Conservation (phyloP, 2,329 filamentous ascomycete genomes). For the Paramyrothecium sp. region DNA sequence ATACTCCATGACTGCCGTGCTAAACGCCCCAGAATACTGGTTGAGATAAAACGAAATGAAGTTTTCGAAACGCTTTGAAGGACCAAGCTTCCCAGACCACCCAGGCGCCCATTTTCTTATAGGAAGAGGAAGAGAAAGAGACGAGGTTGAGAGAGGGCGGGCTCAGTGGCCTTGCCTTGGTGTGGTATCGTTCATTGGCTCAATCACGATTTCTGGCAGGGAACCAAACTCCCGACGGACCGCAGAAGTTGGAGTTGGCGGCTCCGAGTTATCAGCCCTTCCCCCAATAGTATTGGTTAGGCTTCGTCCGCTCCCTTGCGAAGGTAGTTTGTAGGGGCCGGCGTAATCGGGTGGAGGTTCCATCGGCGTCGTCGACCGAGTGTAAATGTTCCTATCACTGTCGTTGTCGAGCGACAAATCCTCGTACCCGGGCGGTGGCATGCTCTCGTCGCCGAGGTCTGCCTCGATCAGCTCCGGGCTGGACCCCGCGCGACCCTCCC, state of each 20-base stretch:
- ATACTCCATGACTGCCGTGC: too few species aligned
- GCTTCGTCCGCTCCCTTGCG: constrained; percentile 19
- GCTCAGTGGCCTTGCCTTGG: neutral
- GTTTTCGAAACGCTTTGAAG: too few species aligned
- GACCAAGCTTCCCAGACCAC: too few species aligned
- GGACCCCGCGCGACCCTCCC: constrained; percentile 41
- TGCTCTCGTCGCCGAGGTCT: constrained; percentile 44
- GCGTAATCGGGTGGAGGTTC: constrained; percentile 54
- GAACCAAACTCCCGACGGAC: neutral
- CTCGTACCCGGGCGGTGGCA: constrained; percentile 57
- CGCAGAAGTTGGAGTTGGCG: neutral
- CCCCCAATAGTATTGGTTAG: neutral
- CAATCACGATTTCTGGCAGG: constrained; percentile 8
- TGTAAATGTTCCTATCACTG: constrained; percentile 27
- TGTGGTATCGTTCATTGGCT: constrained; percentile 7
- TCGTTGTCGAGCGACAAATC: constrained; percentile 43
- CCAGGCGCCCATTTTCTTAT: too few species aligned
- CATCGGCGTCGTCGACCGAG: constrained; percentile 38
- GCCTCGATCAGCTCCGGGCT: constrained; percentile 52
- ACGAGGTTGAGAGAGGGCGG: neutral
- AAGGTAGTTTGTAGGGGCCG: constrained; percentile 30
- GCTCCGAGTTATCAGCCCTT: neutral
- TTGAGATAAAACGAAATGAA: too few species aligned
- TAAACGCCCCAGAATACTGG: too few species aligned
- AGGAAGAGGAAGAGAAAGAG: too few species aligned